phyloP scores from a whole-genome alignment of 2,329 filamentous ascomycete genomes.

The Alternaria postmessia region DNA sequence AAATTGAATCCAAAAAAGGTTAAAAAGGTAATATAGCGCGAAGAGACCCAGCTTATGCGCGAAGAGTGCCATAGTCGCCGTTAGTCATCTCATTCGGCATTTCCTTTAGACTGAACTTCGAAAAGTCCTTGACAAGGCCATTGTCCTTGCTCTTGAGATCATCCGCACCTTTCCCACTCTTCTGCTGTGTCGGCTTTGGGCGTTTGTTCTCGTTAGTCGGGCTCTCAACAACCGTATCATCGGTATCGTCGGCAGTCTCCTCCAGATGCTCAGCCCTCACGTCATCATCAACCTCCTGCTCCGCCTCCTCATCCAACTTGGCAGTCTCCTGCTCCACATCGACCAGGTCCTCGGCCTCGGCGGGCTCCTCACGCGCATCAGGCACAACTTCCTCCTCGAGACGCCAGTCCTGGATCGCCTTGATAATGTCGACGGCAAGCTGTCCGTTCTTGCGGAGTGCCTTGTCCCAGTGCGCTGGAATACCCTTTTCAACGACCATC shows the following conservation, averaged over 20 bases:
- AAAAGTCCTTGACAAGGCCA: slow-evolving; percentile 32
- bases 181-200: slow-evolving; percentile 4
- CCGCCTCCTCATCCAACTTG: slow-evolving; percentile 45
- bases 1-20: slow-evolving; percentile 15
- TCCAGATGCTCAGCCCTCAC: slow-evolving; percentile 40
- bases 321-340: slow-evolving; percentile 47
- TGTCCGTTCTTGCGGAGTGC: slow-evolving; percentile 64
- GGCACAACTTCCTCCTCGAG: slow-evolving; percentile 59
- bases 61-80: slow-evolving; percentile 42
- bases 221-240: slow-evolving; percentile 38
- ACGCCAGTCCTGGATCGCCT: slow-evolving; percentile 63
- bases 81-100: slow-evolving; percentile 42
- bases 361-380: slow-evolving; percentile 57
- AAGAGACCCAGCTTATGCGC: slow-evolving; percentile 1
- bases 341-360: slow-evolving; percentile 50
- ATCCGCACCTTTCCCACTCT: not conserved
- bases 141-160: slow-evolving; percentile 25
- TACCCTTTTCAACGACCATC: slow-evolving; percentile 59
- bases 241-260: slow-evolving; percentile 23
- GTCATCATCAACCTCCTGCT: slow-evolving; percentile 37
- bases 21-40: not conserved
- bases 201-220: slow-evolving; percentile 18
- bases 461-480: slow-evolving; percentile 63
- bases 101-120: slow-evolving; percentile 38
- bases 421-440: slow-evolving; percentile 63